A percentile compares a stretch with the other conserved stretches of the same genome.
These are phyloP conservation scores for Centella asiatica DNA, from an alignment of 129 eudicot genomes.

Conservation along the genomic window DNA sequence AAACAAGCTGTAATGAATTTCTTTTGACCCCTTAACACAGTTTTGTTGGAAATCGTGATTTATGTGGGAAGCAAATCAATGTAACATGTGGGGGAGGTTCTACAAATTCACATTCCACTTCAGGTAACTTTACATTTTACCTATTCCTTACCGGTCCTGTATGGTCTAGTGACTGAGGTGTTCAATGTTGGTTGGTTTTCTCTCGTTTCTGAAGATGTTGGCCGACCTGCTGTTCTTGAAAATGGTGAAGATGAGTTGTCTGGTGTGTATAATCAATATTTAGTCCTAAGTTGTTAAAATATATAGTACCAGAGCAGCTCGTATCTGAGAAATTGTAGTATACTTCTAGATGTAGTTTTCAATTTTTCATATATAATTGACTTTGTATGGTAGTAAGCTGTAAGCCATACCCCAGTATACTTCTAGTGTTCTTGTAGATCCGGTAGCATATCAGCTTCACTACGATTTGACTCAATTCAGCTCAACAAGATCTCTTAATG, in stretches of 20 bases:
- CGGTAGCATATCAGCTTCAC: too few relatives aligned
- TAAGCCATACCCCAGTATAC: too few relatives aligned
- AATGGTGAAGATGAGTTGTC: background rate
- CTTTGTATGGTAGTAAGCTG: too few relatives aligned
- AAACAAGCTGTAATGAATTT: background rate
- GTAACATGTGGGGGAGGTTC: conserved; percentile 60
- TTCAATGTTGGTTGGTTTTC: background rate
- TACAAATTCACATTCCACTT: conserved; percentile 31
- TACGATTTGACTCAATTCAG: too few relatives aligned
- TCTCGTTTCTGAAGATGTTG: background rate
- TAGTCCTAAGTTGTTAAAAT: too few relatives aligned
- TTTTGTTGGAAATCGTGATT: conserved; percentile 76
- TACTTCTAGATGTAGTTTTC: too few relatives aligned
- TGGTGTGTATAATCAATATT: background rate
- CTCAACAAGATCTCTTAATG: too few relatives aligned
- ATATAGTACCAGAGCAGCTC: too few relatives aligned
- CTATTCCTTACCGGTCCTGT: background rate
- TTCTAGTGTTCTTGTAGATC: too few relatives aligned
- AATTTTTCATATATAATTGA: too few relatives aligned
- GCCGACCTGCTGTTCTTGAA: background rate
- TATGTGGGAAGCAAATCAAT: conserved; percentile 74
- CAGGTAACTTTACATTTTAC: conserved; percentile 29
- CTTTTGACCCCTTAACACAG: conserved; percentile 30
- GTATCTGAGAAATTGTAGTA: too few relatives aligned
- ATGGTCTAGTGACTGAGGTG: background rate